Evolutionary conservation across 176 grass and related monocot genomes (phyloP), one percentile per base, ranked within the genome.

Genomic region (Cymbopogon citratus): DNA sequence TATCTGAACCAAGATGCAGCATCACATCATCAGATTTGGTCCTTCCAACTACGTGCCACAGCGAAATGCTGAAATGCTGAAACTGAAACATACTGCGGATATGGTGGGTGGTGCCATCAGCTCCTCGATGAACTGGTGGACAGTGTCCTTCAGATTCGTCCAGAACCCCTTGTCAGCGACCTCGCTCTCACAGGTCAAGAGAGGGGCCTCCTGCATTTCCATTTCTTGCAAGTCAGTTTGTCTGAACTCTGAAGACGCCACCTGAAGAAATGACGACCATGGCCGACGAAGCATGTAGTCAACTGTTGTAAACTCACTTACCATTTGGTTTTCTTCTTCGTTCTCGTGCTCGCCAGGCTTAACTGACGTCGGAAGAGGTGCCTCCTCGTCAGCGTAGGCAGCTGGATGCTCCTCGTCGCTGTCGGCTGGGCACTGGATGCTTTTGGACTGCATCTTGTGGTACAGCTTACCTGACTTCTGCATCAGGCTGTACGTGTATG

Each of bases 81-180:
- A 54, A 76, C n/a, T 77, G 49, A 13, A 54, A 79, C 63, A 6
- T 87, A 98, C 95, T 1, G 95, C 90, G 13, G 90, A 89, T 75
- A 94, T 75, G 9, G 95, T 98, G 28, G 95, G 92, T 52, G 95
- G 95, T 51, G 86, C 87, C 66, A 94, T 75, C 80, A 98, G 65
- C 81, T 92, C 95, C 81, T 91, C 71, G 6, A 83, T 19, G 69
- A 94, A 27, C 76, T 98, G 83, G 7, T 83, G 75, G n/a, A 84
- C 27, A 35, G 63, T 34, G 75, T 87, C 88, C 76, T 94, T 98
- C 4, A 87, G 45, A 31, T 85, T 98, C 18, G 66, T 67, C 80
- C 84, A 98, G 41, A 93, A 84, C 39, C 82, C 90, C 69, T 86
- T 89, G 10, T 88, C 66, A 12, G 51, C 46, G 23, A 59, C 78